phyloP scores from a whole-genome alignment of 306 rosid species.

The Ormosia emarginata region DNA sequence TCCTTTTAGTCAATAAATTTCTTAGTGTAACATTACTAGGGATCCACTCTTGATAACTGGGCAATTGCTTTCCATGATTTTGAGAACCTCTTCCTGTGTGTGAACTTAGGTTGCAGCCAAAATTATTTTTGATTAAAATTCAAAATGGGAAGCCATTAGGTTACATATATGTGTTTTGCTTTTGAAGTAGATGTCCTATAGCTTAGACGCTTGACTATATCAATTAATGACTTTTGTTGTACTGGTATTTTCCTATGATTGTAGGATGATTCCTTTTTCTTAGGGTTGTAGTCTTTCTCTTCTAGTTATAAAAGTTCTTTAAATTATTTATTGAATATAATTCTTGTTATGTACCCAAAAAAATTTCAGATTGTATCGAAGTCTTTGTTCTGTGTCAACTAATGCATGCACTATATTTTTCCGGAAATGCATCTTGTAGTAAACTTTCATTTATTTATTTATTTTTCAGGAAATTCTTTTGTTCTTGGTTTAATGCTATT shows the following conservation, averaged over 20 bases:
- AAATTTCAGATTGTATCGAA: background rate
- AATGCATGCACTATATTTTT: background rate
- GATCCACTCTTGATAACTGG: background rate
- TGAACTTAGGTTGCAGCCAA: conserved; percentile 4
- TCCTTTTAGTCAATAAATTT: background rate
- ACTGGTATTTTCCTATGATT: background rate
- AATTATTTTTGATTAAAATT: background rate
- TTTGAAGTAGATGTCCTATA: background rate
- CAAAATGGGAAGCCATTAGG: background rate
- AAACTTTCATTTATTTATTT: background rate
- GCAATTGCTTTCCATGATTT: background rate
- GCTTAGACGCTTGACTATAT: background rate
- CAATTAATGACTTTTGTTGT: background rate
- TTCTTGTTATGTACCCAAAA: background rate
- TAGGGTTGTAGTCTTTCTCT: background rate
- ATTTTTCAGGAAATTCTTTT: background rate
- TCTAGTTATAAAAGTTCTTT: background rate
- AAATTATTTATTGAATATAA: background rate
- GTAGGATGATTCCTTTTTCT: background rate
- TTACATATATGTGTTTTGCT: background rate
- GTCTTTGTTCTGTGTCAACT: background rate
- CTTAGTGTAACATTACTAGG: background rate
- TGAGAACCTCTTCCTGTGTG: background rate
- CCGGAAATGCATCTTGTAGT: background rate
- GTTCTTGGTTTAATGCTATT: background rate